Evolutionary conservation across 2,329 filamentous ascomycete genomes (phyloP), one percentile per base, ranked within the genome.

Genomic region (Fusarium devonianum): DNA sequence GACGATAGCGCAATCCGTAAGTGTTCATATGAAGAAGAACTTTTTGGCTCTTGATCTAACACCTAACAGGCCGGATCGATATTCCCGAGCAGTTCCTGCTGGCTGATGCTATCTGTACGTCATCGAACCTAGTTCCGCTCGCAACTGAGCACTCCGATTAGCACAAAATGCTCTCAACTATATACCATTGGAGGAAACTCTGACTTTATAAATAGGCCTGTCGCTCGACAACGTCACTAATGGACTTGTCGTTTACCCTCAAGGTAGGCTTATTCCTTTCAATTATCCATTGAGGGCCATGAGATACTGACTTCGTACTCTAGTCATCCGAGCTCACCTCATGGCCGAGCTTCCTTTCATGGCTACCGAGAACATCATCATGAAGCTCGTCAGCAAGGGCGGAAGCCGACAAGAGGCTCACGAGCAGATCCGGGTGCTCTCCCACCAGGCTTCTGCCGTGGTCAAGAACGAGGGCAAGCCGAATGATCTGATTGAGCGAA

Each of bases 391-490:
- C 7, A 50, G 44, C 8, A 54, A 55, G 52, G 59, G 59, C 0
- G 52, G 37, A 0, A 56, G 43, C 14, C 48, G 59, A 21, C 59
- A 62, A 22, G 59, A 62, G 30, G 55, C 58, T 2, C 59, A 62
- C 16, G 59, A 62, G 33, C 36, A 62, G 43, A 59, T 62, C 14
- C 59, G 53, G 1, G 58, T 62, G 4, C 56, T 62, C 13, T 62
- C 59, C 0, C 52, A 60, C 36, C 46, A 62, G 19, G 59, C 57
- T 0, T 40, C 42, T 13, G 29, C 25, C n/a, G 38, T 55, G 3
- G 58, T 56, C n/a, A 62, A 62, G 28, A 45, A 43, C 12, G 49
- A 57, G 33, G 53, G 49, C 30, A 53, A 49, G 42, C 45, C 52
- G 4, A 62, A 62, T 14, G 58, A 62, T n/a, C 49, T 62, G 8